Base-by-base conservation (phyloP, 495 filamentous ascomycete genomes). In the Aspergillus kassunensis region DNA sequence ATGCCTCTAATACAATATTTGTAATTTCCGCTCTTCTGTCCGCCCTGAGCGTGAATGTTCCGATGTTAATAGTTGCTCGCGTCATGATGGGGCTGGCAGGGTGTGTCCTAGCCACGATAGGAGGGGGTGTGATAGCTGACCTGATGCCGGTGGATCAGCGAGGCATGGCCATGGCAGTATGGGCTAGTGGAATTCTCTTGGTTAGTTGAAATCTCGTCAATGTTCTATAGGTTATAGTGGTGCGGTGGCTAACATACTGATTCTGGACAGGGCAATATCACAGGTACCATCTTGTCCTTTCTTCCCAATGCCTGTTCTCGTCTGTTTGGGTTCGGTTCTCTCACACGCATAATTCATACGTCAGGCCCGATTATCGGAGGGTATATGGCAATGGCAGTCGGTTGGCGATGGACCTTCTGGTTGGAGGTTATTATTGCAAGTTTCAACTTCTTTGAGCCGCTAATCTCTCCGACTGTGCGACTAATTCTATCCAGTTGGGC, bases 11-110 rank as follows among this genome's bases (percentile, higher is more conserved):
- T 50, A 4, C 60, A 11, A 40, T 68, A 7, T 74, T 72, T 33
- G 39, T 72, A 15, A 53, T 62, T 10, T 68, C 67, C 15, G 65
- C 53, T 6, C 58, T 73, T 37, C 65, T 61, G 11, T 71, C 68
- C 25, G 72, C 71, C 1, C 43, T 71, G 1, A 57, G 59, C 25
- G 53, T 58, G 4, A 70, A 65, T 46, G 55, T 72, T 40, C 49
- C 54, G 23, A 66, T 66, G 62, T 58, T 76, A 1, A 23, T 40
- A 6, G 33, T 27, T 23, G 23, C 35, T 12, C 50, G 50, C 0
- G 11, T 53, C 10, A 13, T 53, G 0, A 15, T 30, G 21, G 50
- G 50, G 6, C 18, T 39, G 1, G 30, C 33, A 2, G 50, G 50
- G 4, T 12, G 39, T 27, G 12, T 11, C 6, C 41, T 31, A 10